Base-by-base conservation (phyloP, 495 filamentous ascomycete genomes). In the Pyronema domesticum region DNA sequence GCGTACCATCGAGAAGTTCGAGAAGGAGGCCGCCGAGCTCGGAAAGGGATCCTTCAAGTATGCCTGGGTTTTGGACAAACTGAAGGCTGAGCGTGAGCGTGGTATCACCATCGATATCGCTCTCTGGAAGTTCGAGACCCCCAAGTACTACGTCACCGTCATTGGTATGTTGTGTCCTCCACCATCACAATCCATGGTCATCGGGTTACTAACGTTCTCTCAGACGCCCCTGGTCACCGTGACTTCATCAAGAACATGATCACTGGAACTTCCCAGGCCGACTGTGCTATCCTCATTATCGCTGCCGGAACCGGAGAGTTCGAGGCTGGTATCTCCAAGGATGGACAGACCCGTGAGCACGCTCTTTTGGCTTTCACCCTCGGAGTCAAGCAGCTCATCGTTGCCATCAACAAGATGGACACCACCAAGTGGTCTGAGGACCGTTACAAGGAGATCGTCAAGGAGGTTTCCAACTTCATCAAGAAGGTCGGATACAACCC, bases 161-260 rank as follows among this genome's bases (percentile, higher is more conserved):
- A 95, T 95, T 72, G 88, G 85, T 89, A 81, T 65, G 76, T 72
- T 57, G 35, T 46, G 48, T 45, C 37, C 44, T 17, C 40, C 46
- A 17, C 9, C n/a, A n/a, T n/a, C n/a, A n/a, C n/a, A n/a, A n/a
- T n/a, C n/a, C n/a, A n/a, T n/a, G n/a, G n/a, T n/a, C 40, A 15
- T 48, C 23, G 5, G 23, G 5, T 2, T 30, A 5, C 23, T 30
- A 30, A 30, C 23, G 23, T 58, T 37, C 46, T 60, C 23, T 2
- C 65, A 87, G 88, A 98, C 72, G 91, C 91, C 75, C 91, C 91
- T 67, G 91, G 91, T 75, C 91, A 98, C 76, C 91, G 91, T 86
- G 91, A 98, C 71, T 98, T 98, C 78, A 98, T 98, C 85, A 98
- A 98, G 91, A 95, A 95, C 85, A 98, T 98, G 91, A 98, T 96